A percentile compares a stretch with the other conserved stretches of the same genome.
Evolutionary conservation across 129 eudicot genomes (phyloP).

Genomic region (Pulicaria dysenterica): DNA sequence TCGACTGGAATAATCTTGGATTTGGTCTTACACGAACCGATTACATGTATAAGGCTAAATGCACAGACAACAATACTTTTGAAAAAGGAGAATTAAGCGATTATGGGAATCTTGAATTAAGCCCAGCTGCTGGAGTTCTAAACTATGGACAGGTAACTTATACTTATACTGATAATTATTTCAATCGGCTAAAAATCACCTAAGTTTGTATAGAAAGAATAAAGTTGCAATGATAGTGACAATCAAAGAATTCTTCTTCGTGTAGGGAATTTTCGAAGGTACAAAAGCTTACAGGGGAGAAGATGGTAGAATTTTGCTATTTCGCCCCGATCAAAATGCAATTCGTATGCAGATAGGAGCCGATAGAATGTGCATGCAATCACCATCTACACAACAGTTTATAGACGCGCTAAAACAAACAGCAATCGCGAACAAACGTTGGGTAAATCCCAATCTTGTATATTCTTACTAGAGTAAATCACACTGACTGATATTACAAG

Average conservation of each 20-base stretch:
- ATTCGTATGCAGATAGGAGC: conserved; percentile 87
- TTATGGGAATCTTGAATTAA: conserved; percentile 66
- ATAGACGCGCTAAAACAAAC: conserved; percentile 84
- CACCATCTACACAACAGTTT: conserved; percentile 73
- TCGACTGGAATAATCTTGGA: conserved; percentile 90
- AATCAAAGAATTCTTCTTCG: neutral
- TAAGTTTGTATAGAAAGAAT: too few relatives aligned
- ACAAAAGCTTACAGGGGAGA: conserved; percentile 72
- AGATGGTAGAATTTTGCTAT: conserved; percentile 62
- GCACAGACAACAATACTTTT: conserved; percentile 41
- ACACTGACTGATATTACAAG: too few relatives aligned
- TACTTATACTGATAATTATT: too few relatives aligned
- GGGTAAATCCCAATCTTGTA: conserved; percentile 48
- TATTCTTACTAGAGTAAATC: too few relatives aligned
- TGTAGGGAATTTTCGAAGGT: conserved; percentile 87
- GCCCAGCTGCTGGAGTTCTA: conserved; percentile 89
- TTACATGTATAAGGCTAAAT: conserved; percentile 75
- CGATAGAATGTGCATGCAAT: conserved; percentile 90
- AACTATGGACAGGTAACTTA: conserved; percentile 83
- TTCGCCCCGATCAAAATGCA: conserved; percentile 86
- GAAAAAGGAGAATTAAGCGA: conserved; percentile 52
- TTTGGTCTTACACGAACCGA: conserved; percentile 69
- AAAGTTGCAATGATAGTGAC: neutral
- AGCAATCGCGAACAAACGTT: conserved; percentile 74
- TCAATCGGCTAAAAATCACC: too few relatives aligned